Conservation (phyloP, 495 filamentous ascomycete genomes). For the Tuber magnatum region DNA sequence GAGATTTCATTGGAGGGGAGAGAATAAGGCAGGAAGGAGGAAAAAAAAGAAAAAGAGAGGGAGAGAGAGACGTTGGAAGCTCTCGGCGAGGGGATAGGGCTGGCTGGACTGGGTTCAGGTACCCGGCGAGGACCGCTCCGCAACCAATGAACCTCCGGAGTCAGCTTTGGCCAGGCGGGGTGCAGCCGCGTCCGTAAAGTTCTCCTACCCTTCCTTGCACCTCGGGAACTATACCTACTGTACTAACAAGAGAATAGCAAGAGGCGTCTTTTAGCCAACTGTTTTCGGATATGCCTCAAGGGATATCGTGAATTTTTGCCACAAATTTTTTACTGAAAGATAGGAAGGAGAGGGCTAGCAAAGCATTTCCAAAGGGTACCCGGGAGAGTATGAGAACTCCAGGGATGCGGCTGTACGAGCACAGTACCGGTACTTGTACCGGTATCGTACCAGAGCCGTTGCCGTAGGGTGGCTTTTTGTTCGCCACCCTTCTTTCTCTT, state of each 20-base stretch:
- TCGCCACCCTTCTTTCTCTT: background rate
- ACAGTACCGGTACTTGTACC: background rate
- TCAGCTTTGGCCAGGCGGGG: background rate
- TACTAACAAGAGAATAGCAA: too few species aligned
- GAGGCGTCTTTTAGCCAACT: too few species aligned
- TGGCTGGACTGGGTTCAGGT: slow-evolving; percentile 1
- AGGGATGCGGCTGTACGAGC: background rate
- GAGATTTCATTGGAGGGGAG: slow-evolving; percentile 2
- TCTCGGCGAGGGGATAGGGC: background rate
- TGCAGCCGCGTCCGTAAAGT: too few species aligned
- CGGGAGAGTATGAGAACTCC: too few species aligned
- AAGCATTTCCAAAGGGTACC: too few species aligned
- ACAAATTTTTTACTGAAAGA: too few species aligned
- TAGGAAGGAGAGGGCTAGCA: too few species aligned
- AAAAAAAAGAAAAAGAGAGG: background rate
- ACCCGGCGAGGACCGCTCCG: background rate
- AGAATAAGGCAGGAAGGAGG: background rate
- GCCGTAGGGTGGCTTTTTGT: background rate
- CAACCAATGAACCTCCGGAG: background rate
- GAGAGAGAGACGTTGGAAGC: background rate
- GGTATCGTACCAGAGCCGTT: background rate
- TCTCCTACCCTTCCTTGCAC: too few species aligned
- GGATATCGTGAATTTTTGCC: too few species aligned
- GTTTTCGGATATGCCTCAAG: too few species aligned
- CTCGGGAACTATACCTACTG: too few species aligned